Conservation (phyloP, 768 basidiomycete species). For the Coprinellus aureogranulatus region DNA sequence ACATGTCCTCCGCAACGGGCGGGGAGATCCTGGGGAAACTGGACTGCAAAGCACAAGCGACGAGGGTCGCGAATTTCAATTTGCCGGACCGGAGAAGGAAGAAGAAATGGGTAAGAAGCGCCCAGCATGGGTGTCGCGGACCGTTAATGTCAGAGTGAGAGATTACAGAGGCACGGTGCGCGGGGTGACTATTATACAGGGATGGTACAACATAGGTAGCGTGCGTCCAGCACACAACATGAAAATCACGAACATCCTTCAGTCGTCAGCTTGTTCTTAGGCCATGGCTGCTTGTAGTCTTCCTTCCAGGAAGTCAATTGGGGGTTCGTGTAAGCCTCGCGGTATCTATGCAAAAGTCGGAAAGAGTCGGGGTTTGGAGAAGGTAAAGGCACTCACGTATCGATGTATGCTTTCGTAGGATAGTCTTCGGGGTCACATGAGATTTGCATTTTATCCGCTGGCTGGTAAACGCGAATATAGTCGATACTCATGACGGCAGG, state of each 20-base stretch:
- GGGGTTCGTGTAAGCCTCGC: slow-evolving; percentile 40
- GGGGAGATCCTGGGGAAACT: too few relatives aligned
- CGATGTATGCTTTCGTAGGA: slow-evolving; percentile 78
- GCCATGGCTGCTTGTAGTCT: slow-evolving; percentile 33
- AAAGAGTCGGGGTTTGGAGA: not conserved
- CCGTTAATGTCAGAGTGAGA: too few relatives aligned
- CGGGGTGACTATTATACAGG: too few relatives aligned
- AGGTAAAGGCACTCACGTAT: slow-evolving; percentile 41
- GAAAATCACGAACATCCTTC: slow-evolving; percentile 14
- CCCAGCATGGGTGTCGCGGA: too few relatives aligned
- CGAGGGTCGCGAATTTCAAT: too few relatives aligned
- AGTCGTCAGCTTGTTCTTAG: slow-evolving; percentile 34
- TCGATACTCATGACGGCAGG: slow-evolving; percentile 70
- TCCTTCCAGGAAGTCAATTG: slow-evolving; percentile 40
- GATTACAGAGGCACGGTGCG: too few relatives aligned
- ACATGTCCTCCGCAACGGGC: too few relatives aligned
- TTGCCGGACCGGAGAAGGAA: too few relatives aligned
- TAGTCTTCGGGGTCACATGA: slow-evolving; percentile 70
- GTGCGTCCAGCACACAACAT: too few relatives aligned
- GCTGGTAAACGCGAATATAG: slow-evolving; percentile 78
- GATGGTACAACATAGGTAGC: too few relatives aligned
- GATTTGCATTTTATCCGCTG: slow-evolving; percentile 44
- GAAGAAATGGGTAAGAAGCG: too few relatives aligned
- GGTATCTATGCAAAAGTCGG: slow-evolving; percentile 28
- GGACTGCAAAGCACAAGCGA: too few relatives aligned